Evolutionary conservation across 495 filamentous ascomycete genomes (phyloP), one percentile per base, ranked within the genome.

Genomic region (Podospora sp.): DNA sequence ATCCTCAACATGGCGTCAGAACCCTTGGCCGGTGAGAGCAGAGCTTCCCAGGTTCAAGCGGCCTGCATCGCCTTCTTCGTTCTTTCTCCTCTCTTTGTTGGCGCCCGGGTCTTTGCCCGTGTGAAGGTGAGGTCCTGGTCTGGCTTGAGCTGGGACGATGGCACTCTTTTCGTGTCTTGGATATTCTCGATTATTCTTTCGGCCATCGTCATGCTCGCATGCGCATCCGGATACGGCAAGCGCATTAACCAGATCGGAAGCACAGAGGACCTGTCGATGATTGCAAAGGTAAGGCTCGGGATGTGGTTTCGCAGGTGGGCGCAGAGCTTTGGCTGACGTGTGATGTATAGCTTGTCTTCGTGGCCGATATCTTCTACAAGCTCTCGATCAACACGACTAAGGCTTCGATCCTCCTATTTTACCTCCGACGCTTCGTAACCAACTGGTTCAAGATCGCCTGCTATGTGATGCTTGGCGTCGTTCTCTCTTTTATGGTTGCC

Each of bases 331-430:
- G n/a, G 51, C 61, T 21, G 8, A 26, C n/a, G 11, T 11, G 40
- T 2, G 12, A 46, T 18, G 29, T 18, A 14, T 18, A 65, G 63
- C 20, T 46, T n/a, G 8, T 16, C 52, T 65, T 40, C 36, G 51
- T 27, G n/a, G 63, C 63, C 53, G 63, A 65, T 1, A 27, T 65
- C 33, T 56, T 65, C 63, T 79, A 79, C 66, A 76, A 78, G 29
- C 63, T 73, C 11, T 69, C 68, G 27, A 70, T 79, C 62, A 74
- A 72, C 62, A 57, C 75, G 6, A 76, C 73, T 20, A 79, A 79
- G 65, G 46, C 66, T 4, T 78, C 77, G 20, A 75, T 79, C 24
- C 56, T 79, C 20, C 61, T 78, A 0, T 73, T 79, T 3, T 79
- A 79, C 51, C 65, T 77, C 7, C 71, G 77, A 18, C 69, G 77